phyloP scores from a whole-genome alignment of 352 stramenopile genomes.

The Thalassiosira hispida region DNA sequence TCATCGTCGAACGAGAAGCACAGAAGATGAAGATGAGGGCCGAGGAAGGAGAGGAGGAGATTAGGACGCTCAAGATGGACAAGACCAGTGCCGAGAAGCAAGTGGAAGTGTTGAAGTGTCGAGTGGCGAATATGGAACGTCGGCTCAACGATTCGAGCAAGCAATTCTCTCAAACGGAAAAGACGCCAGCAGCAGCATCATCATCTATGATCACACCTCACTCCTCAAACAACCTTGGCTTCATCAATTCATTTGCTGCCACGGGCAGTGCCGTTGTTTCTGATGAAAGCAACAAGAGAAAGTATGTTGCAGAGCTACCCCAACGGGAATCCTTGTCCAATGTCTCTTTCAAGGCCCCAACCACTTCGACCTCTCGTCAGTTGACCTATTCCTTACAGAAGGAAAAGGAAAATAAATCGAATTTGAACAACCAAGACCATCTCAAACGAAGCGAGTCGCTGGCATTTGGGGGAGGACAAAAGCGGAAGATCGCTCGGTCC shows the following conservation, averaged over 20 bases:
- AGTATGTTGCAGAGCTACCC: conserved; percentile 41
- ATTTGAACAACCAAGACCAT: neutral
- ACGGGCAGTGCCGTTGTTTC: conserved; percentile 15
- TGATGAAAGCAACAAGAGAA: conserved; percentile 27
- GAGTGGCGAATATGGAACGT: conserved; percentile 45
- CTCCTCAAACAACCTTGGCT: conserved; percentile 27
- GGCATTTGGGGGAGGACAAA: neutral
- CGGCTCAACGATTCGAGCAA: conserved; percentile 34
- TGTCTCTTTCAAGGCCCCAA: neutral
- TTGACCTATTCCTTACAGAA: conserved; percentile 26
- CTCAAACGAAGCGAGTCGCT: conserved; percentile 9
- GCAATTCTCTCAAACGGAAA: conserved; percentile 15
- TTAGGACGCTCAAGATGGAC: conserved; percentile 51
- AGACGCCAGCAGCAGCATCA: neutral
- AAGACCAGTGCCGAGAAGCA: conserved; percentile 52
- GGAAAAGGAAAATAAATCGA: conserved; percentile 27
- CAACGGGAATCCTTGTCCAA: conserved; percentile 20
- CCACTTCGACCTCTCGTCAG: conserved; percentile 19
- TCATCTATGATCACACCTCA: conserved; percentile 27
- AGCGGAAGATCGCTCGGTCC: conserved; percentile 11
- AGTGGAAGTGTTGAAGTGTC: conserved; percentile 51
- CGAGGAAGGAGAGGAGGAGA: conserved; percentile 58
- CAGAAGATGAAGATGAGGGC: conserved; percentile 63
- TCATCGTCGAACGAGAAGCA: conserved; percentile 49
- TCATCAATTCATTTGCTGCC: conserved; percentile 50